Conservation (phyloP, 805 yeast species). For the Candida insectalens region DNA sequence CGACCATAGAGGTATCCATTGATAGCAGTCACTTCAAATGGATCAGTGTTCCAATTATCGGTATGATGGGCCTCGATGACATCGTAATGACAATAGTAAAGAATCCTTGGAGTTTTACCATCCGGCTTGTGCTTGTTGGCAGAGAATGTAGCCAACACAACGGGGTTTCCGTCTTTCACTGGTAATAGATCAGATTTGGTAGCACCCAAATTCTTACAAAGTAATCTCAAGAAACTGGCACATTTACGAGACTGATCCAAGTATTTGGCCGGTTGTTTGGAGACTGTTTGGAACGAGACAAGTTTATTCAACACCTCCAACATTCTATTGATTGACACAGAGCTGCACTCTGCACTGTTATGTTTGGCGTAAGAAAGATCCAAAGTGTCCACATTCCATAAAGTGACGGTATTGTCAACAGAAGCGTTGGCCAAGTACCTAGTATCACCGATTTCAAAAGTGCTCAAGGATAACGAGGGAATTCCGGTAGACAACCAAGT, state of each 20-base stretch:
- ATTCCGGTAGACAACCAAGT: slow-evolving; percentile 1
- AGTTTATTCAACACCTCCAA: slow-evolving; percentile 50
- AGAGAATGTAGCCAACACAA: slow-evolving; percentile 66
- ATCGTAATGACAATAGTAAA: slow-evolving; percentile 96
- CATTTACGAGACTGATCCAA: slow-evolving; percentile 80
- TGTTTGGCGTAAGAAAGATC: slow-evolving; percentile 3
- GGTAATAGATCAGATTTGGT: slow-evolving; percentile 57
- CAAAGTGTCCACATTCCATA: slow-evolving; percentile 52
- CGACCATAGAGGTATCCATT: slow-evolving; percentile 86
- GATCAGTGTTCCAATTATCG: slow-evolving; percentile 62
- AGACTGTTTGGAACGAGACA: slow-evolving; percentile 68
- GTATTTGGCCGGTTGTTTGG: slow-evolving; percentile 57
- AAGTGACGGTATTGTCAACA: slow-evolving; percentile 51
- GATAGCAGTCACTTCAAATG: slow-evolving; percentile 63
- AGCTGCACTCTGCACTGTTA: background rate
- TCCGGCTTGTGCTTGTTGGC: slow-evolving; percentile 25
- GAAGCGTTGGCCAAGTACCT: slow-evolving; percentile 60
- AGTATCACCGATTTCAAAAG: slow-evolving; percentile 29
- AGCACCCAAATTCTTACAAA: slow-evolving; percentile 65
- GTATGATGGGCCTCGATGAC: slow-evolving; percentile 70
- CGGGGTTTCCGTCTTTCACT: slow-evolving; percentile 72
- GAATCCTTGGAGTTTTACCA: slow-evolving; percentile 30
- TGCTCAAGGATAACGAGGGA: slow-evolving; percentile 44
- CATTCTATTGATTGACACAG: slow-evolving; percentile 38
- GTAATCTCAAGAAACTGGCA: slow-evolving; percentile 59